A percentile compares a stretch with the other conserved stretches of the same genome.
Evolutionary conservation across 352 stramenopile species (phyloP).

Genomic region (Plasmopara muralis): DNA sequence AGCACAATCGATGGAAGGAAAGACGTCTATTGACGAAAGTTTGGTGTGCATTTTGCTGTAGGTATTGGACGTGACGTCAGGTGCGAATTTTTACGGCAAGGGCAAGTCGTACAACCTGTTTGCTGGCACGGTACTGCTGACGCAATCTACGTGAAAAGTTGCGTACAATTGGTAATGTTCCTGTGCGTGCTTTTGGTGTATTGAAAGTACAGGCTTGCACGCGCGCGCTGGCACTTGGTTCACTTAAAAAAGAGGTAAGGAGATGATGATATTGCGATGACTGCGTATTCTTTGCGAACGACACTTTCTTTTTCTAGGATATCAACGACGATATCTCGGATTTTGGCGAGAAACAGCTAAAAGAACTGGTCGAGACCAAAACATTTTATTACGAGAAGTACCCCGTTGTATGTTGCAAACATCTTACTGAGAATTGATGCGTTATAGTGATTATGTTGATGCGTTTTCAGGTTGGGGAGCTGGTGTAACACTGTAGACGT

Average conservation of each 20-base stretch:
- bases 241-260: constrained; percentile 56
- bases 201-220: constrained; percentile 48
- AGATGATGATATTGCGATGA: no score
- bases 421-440: background rate
- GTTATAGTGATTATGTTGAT: background rate
- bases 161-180: constrained; percentile 6
- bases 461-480: constrained; percentile 36
- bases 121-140: constrained; percentile 42
- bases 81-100: constrained; percentile 69
- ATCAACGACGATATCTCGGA: constrained; percentile 66
- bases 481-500: constrained; percentile 20
- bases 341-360: constrained; percentile 51
- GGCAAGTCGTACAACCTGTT: constrained; percentile 73
- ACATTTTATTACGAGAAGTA: constrained; percentile 83
- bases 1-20: background rate
- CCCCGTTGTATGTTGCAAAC: constrained; percentile 49
- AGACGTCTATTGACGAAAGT: constrained; percentile 3
- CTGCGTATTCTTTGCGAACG: no score
- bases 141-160: constrained; percentile 2
- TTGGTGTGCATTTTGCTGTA: constrained; percentile 11
- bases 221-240: constrained; percentile 58
- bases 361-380: constrained; percentile 61
- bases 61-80: constrained; percentile 64
- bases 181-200: constrained; percentile 3
- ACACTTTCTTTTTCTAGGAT: constrained; percentile 28